Base-by-base conservation (phyloP, 768 basidiomycete species). In the Calocybe cyanea region DNA sequence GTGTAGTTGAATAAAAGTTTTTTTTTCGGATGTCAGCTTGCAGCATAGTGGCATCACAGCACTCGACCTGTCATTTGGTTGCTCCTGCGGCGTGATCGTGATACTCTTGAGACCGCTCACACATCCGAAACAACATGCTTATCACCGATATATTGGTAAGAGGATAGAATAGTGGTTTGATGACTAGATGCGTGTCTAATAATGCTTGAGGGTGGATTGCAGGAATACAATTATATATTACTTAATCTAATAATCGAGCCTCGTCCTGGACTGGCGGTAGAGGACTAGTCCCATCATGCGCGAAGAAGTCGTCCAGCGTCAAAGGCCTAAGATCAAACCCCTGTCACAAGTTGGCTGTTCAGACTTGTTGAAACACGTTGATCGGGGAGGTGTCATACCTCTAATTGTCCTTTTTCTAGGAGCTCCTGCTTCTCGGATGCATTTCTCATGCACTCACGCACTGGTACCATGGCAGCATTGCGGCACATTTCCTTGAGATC, bases 401-500 rank as follows among this genome's bases (percentile, higher is more conserved):
- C 67, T 10, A 70, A 75, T 67, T 64, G 79, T 53, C 62, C 80
- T 68, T 63, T 76, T 61, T 57, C 78, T 58, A 65, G 64, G 51
- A 57, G 65, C 59, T 59, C 71, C 56, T 66, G 69, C 24, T 72
- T 66, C 24, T 64, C 63, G 41, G 68, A 66, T 13, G 73, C 67
- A 20, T 60, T 67, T 28, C 82, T 73, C 73, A 93, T 82, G 54
- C 81, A 85, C 58, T 94, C 92, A 20, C 90, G 79, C 17, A 94
- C 86, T 4, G 92, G 91, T 1, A 83, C 78, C 92, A 97, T 95
- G 0, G 91, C 93, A 1, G 95, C 94, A 54, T 83, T 92, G 43
- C 95, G 76, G 63, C 94, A 97, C 11, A 94, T 71, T 66, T 99
- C 95, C 55, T 85, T 81, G 43, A 98, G 67, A 63, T 97, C 95